phyloP scores from a whole-genome alignment of 768 basidiomycete genomes.

The Trametes maxima region DNA sequence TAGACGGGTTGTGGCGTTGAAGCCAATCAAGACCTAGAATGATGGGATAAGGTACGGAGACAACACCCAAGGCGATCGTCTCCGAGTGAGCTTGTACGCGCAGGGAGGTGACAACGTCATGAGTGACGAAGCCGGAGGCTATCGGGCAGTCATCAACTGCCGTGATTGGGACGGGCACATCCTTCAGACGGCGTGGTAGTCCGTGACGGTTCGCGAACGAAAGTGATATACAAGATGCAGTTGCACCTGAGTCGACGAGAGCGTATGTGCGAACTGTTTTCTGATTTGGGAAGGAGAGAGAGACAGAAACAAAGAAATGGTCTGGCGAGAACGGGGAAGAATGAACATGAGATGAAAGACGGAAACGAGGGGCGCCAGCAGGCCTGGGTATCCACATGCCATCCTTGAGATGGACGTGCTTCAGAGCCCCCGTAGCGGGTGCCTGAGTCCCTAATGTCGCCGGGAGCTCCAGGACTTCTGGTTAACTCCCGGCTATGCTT shows the following conservation, averaged over 20 bases:
- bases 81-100: slow-evolving; percentile 33
- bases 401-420: slow-evolving; percentile 2
- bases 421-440: slow-evolving; percentile 2
- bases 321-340: slow-evolving; percentile 7
- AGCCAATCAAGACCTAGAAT: slow-evolving; percentile 44
- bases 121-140: neutral
- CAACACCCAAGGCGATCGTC: slow-evolving; percentile 31
- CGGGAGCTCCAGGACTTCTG: slow-evolving; percentile 25
- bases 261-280: slow-evolving; percentile 38
- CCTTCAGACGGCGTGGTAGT: too few species aligned
- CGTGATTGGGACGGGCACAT: slow-evolving; percentile 1
- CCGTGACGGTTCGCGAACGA: slow-evolving; percentile 30
- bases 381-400: slow-evolving; percentile 4
- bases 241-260: slow-evolving; percentile 42
- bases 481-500: slow-evolving; percentile 30
- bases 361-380: slow-evolving; percentile 4
- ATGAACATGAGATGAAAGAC: slow-evolving; percentile 10
- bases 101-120: slow-evolving; percentile 28
- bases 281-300: slow-evolving; percentile 34
- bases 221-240: slow-evolving; percentile 40
- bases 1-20: slow-evolving; percentile 36
- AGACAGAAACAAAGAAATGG: slow-evolving; percentile 32
- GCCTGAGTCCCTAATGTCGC: slow-evolving; percentile 18
- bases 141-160: neutral
- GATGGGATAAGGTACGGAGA: slow-evolving; percentile 37